Percentiles rank a stretch among this genome's conserved stretches.
Conservation (phyloP, 306 rosid genomes). For the Quercus aquifolioides region DNA sequence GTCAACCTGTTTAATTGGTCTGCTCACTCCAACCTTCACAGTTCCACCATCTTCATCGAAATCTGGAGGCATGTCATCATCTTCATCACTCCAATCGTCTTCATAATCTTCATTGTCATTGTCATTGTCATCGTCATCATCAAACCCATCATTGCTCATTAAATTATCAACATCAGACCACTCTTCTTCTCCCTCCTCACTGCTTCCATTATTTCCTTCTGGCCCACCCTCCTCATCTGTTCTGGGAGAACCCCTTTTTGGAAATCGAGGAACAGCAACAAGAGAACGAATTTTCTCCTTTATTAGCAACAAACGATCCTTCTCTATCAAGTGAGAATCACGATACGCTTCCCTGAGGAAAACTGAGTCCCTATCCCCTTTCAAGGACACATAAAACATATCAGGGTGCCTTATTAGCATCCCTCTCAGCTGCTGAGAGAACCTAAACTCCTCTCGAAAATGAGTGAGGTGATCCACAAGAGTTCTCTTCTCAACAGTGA, state of each 20-base stretch:
- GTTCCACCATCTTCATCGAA: slow-evolving; percentile 52
- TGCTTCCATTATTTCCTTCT: slow-evolving; percentile 36
- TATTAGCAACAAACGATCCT: slow-evolving; percentile 67
- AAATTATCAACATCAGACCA: slow-evolving; percentile 56
- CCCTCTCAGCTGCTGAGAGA: slow-evolving; percentile 85
- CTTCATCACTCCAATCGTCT: slow-evolving; percentile 66
- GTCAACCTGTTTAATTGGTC: slow-evolving; percentile 32
- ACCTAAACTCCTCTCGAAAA: slow-evolving; percentile 87
- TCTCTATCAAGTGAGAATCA: slow-evolving; percentile 68
- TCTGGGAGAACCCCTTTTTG: slow-evolving; percentile 34
- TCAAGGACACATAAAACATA: slow-evolving; percentile 80
- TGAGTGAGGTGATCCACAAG: slow-evolving; percentile 87
- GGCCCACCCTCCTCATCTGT: slow-evolving; percentile 33
- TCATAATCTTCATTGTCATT: slow-evolving; percentile 23
- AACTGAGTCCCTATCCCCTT: slow-evolving; percentile 85
- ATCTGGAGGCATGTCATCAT: slow-evolving; percentile 66
- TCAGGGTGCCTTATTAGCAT: slow-evolving; percentile 92
- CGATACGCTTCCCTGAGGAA: slow-evolving; percentile 88
- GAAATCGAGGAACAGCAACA: slow-evolving; percentile 62
- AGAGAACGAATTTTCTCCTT: slow-evolving; percentile 79
- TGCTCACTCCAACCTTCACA: slow-evolving; percentile 29
- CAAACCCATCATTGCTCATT: slow-evolving; percentile 33
- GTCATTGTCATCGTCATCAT: slow-evolving; percentile 11
- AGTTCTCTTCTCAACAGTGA: slow-evolving; percentile 75
- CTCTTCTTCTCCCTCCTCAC: slow-evolving; percentile 48